phyloP scores from a whole-genome alignment of 2,329 filamentous ascomycete genomes.

The Beauveria sp. region DNA sequence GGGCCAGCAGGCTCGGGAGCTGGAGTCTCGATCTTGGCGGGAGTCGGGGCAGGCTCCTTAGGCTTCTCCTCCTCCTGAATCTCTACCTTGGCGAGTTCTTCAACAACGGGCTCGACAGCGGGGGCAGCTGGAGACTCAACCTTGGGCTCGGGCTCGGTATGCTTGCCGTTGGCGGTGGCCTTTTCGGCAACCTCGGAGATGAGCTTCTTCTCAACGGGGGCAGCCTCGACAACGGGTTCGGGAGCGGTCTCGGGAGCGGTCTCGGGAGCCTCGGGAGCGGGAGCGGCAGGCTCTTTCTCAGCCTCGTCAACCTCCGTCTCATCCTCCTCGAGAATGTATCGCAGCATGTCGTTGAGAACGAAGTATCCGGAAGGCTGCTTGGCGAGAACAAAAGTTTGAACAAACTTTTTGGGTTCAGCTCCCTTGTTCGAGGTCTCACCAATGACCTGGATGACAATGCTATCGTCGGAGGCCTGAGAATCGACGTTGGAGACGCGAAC shows the following conservation, averaged over 20 bases:
- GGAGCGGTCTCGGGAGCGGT: constrained; percentile 19
- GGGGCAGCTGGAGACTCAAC: neutral
- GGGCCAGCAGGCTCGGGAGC: constrained; percentile 42
- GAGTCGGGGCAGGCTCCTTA: constrained; percentile 51
- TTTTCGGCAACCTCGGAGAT: constrained; percentile 23
- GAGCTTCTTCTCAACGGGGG: constrained; percentile 9
- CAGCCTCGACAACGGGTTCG: constrained; percentile 21
- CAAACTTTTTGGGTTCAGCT: constrained; percentile 87
- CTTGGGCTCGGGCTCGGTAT: constrained; percentile 17
- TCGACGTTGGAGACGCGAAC: constrained; percentile 97
- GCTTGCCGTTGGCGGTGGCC: constrained; percentile 12
- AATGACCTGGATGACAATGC: constrained; percentile 96
- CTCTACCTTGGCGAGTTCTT: constrained; percentile 49
- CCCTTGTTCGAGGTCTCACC: constrained; percentile 95
- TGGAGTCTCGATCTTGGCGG: constrained; percentile 27
- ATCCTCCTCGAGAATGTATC: constrained; percentile 78
- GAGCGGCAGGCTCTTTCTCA: constrained; percentile 28
- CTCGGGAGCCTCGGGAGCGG: constrained; percentile 21
- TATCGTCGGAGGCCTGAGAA: constrained; percentile 83
- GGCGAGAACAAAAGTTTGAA: constrained; percentile 95
- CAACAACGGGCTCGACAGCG: constrained; percentile 24
- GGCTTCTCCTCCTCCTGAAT: constrained; percentile 57
- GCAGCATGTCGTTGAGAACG: constrained; percentile 95
- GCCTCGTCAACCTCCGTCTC: constrained; percentile 56
- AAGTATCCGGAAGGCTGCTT: constrained; percentile 97